phyloP scores from a whole-genome alignment of 129 eudicot species.

The Escallonia rubra region DNA sequence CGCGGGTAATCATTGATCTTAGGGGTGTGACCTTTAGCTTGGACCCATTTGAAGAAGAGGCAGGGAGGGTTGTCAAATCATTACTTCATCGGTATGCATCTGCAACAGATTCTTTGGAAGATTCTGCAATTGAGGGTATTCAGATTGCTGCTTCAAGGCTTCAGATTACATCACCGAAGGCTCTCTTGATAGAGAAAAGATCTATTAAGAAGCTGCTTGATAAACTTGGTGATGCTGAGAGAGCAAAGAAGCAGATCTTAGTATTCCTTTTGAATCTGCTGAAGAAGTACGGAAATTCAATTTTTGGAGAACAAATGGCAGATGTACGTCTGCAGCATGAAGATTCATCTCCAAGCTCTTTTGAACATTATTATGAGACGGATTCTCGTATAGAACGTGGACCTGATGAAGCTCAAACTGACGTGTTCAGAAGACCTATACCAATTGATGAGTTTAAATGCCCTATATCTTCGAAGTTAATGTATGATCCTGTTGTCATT shows the following conservation, averaged over 20 bases:
- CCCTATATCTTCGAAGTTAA: slow-evolving; percentile 57
- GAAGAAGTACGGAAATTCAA: slow-evolving; percentile 35
- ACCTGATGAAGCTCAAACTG: slow-evolving; percentile 20
- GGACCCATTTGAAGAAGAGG: slow-evolving; percentile 65
- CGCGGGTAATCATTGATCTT: slow-evolving; percentile 41
- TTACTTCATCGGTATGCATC: slow-evolving; percentile 38
- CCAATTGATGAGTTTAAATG: slow-evolving; percentile 70
- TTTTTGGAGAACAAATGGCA: slow-evolving; percentile 24
- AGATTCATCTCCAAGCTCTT: slow-evolving; percentile 15
- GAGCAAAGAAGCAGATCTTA: slow-evolving; percentile 44
- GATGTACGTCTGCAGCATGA: slow-evolving; percentile 24
- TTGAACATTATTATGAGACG: slow-evolving; percentile 6
- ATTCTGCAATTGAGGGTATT: slow-evolving; percentile 30
- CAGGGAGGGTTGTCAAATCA: slow-evolving; percentile 46
- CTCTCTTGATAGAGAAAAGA: slow-evolving; percentile 58
- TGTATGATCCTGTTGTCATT: slow-evolving; percentile 85
- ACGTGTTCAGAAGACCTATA: slow-evolving; percentile 13
- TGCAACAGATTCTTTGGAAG: slow-evolving; percentile 29
- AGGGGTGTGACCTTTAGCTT: slow-evolving; percentile 29
- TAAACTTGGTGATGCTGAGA: slow-evolving; percentile 28
- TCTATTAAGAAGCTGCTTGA: slow-evolving; percentile 49
- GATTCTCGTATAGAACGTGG: slow-evolving; percentile 11
- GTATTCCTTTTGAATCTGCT: slow-evolving; percentile 40
- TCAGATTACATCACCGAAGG: slow-evolving; percentile 48
- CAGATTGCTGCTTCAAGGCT: slow-evolving; percentile 47